Percentiles rank a stretch among this genome's conserved stretches.
phyloP scores from a whole-genome alignment of 179 eudicot genomes.

The Monotropa hypopitys region DNA sequence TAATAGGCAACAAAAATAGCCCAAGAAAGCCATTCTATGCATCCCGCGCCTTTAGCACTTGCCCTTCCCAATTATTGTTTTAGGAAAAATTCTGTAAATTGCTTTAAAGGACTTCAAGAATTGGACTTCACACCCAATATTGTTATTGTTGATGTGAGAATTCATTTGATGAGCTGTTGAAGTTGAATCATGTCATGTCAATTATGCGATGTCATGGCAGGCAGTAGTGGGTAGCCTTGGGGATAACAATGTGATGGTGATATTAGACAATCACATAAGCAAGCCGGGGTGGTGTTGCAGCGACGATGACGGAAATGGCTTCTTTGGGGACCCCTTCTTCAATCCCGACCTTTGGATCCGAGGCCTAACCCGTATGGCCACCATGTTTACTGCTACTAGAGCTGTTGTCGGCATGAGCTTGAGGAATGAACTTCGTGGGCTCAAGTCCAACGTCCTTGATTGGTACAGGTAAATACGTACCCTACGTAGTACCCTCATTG shows the following conservation, averaged over 20 bases:
- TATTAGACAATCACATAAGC: conserved; percentile 78
- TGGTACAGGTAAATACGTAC: conserved; percentile 63
- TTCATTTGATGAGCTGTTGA: no score
- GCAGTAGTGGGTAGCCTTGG: conserved; percentile 60
- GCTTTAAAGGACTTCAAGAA: no score
- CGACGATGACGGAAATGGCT: conserved; percentile 62
- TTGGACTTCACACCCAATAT: no score
- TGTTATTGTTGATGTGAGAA: no score
- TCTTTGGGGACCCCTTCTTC: conserved; percentile 75
- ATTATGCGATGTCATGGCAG: conserved; percentile 27
- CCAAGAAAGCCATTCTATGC: no score
- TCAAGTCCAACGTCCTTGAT: conserved; percentile 47
- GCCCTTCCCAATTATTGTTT: no score
- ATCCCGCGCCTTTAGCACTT: no score
- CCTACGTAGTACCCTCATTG: no score
- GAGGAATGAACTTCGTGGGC: conserved; percentile 90
- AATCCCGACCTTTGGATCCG: conserved; percentile 53
- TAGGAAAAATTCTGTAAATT: no score
- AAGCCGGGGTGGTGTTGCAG: conserved; percentile 94
- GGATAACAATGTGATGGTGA: conserved; percentile 61
- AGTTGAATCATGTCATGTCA: no score
- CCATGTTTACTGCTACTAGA: conserved; percentile 37
- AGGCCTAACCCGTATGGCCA: conserved; percentile 64
- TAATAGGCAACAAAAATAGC: no score
- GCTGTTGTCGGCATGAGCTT: conserved; percentile 80